Evolutionary conservation across 108 stramenopile genomes (phyloP), one percentile per base, ranked within the genome.

Genomic region (Aurantiochytrium sp.): DNA sequence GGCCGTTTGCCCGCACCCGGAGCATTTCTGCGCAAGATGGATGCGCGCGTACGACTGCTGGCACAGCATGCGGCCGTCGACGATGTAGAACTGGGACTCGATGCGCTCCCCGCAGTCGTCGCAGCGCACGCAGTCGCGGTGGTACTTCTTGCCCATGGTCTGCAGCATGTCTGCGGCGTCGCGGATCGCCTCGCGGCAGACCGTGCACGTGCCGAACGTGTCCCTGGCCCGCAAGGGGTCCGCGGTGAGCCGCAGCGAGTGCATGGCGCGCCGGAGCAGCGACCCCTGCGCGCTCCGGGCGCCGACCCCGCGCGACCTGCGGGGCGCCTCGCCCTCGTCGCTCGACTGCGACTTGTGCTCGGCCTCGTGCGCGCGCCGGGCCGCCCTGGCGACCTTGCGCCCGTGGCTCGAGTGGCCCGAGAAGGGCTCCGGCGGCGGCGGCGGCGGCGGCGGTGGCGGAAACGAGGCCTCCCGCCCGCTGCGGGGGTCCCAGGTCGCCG

Each of bases 101-200:
- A 81, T 81, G 30, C 6, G 73, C 42, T 81, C 39, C 15, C 73
- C 73, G 45, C 73, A 81, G 30, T 81, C 73, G 73, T 48, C 45
- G 45, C 73, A 81, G 73, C 42, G 45, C 6, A 48, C 45, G 45
- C 73, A 81, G 39, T 81, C 73, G 15, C 45, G 39, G 73, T 81
- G 73, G 39, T 81, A 81, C n/a, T 1, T 24, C 6, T 81, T 48
- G 73, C 45, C 73, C 73, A 81, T 48, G 0, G 42, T 12, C 45
- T 48, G 73, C 24, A 81, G 8, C 24, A 48, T 24, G 12, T 81
- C 73, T 5, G 42, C 36, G 0, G 21, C 1, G 27, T 48, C 27
- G 12, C n/a, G 12, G 45, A 81, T 81, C 27, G 39, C 42, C 17
- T 48, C 27, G 10, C 32, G 10, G 24, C 73, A 81, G 2, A 48